Base-by-base conservation (phyloP, 139 green algal genomes). In the Axilococcus clingmanii region DNA sequence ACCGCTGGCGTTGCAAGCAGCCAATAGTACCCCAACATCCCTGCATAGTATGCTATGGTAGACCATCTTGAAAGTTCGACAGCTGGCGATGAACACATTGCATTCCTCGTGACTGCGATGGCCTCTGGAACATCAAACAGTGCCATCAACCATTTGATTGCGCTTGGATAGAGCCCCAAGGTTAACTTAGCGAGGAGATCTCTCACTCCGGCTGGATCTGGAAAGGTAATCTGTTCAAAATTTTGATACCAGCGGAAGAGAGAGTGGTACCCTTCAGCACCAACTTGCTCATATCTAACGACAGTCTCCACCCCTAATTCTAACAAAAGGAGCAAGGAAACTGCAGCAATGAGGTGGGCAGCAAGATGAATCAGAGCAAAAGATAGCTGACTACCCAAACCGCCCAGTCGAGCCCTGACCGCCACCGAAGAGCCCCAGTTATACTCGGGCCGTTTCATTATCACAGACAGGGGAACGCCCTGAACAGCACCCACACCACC, bases 11-110 rank as follows among this genome's bases (percentile, higher is more conserved):
- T 91, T 41, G 84, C 84, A 19, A 94, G 69, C 42, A 94, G 62
- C 86, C 86, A 94, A 62, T 87, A 94, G 63, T 94, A 94, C 4
- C 69, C 63, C 19, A 94, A 69, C 74, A 89, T 81, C 46, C 79
- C 84, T 7, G 36, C 29, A 51, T 94, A 94, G 75, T 87, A 94
- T 4, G 58, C 69, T 19, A 74, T n/a, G 0, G 69, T 73, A 74
- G 88, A 76, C 12, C 85, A 35, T 14, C 83, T 73, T n/a, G 57
- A 72, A 17, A 91, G 54, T 2, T 44, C 20, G 4, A 52, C 55
- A 15, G 33, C 61, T 3, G 52, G 64, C 5, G 57, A 56, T n/a
- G 19, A 41, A 65, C 84, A 94, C 41, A 87, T 56, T 9, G 74
- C 62, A 30, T 55, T 76, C 40, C 81, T 76, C 0, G 66, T 48